A percentile compares a stretch with the other conserved stretches of the same genome.
These are phyloP conservation scores for Solanum boliviense DNA, from an alignment of 257 asterid species.

Conservation along the genomic window DNA sequence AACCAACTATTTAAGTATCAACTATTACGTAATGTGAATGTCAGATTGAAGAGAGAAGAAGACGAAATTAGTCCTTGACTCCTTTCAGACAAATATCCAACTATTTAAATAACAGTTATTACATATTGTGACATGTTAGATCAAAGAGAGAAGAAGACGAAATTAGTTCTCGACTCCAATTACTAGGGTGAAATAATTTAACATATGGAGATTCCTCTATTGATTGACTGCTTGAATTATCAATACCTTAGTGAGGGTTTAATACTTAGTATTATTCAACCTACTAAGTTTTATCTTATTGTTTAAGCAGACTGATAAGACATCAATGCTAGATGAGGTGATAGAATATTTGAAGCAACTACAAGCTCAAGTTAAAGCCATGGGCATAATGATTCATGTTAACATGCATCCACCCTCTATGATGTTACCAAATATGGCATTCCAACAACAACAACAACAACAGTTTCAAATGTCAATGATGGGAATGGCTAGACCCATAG, in stretches of 20 bases:
- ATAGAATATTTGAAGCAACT: conserved; percentile 61
- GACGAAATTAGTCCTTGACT: too few relatives aligned
- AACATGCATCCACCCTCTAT: conserved; percentile 24
- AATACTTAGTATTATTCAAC: neutral
- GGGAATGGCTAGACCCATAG: conserved; percentile 35
- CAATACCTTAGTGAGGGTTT: too few relatives aligned
- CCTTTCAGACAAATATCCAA: too few relatives aligned
- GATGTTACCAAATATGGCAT: conserved; percentile 43
- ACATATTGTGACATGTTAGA: neutral
- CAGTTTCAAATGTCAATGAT: conserved; percentile 65
- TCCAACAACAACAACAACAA: conserved; percentile 57
- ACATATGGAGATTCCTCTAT: neutral
- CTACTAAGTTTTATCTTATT: neutral
- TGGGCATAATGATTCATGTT: conserved; percentile 44
- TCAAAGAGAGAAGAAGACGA: neutral
- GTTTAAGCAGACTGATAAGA: conserved; percentile 48
- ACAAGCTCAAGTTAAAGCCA: conserved; percentile 54
- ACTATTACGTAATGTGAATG: too few relatives aligned
- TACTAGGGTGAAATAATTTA: neutral
- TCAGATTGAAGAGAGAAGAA: too few relatives aligned
- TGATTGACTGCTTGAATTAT: neutral
- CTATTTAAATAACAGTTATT: too few relatives aligned
- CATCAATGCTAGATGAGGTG: conserved; percentile 78
- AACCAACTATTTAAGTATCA: too few relatives aligned
- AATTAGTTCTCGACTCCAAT: neutral